Evolutionary conservation across 495 filamentous ascomycete species (phyloP), one percentile per base, ranked within the genome.

Genomic region (Aspergillus asperescens): DNA sequence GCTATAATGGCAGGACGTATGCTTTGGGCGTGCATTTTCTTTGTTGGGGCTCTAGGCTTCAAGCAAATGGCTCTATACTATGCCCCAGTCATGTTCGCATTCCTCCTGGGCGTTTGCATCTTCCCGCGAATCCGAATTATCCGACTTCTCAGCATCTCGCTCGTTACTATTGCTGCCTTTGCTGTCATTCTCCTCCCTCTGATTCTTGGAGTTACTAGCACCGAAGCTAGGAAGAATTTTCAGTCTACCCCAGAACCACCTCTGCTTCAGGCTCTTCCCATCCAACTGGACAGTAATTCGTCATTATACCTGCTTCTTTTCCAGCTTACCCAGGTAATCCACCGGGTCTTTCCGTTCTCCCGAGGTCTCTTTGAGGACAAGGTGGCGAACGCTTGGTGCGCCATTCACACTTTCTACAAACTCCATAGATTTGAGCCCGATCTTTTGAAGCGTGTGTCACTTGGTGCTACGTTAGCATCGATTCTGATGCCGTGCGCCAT

Each of bases 11-110:
- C 90, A 2, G 88, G 87, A 4, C 81, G 89, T 37, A 83, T 85
- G 61, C 78, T 95, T 51, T 96, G 91, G 90, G 80, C 85, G 6
- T 87, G 86, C 52, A 80, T 93, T 46, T 97, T 95, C 71, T 98
- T 98, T 63, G 92, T 98, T n/a, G 79, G 82, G 1, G 87, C 90
- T 13, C 71, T 98, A 19, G 88, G 88, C 10, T 98, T 95, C 75
- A 98, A 98, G 74, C 93, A 98, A 66, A 98, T 98, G 93, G 93
- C 92, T 3, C 75, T 98, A 8, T 98, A 96, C 68, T 98, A 96
- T 66, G 90, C 93, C 3, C 90, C 94, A 1, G 83, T 84, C 10
- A 83, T 97, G 47, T 96, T 96, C 65, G 85, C 90, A 6, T 97
- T 91, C 60, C 84, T 98, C 1, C 74, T 96, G 5, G 92, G 93